Evolutionary conservation across 2,329 filamentous ascomycete genomes (phyloP).

Genomic region (Exserohilum turcica): DNA sequence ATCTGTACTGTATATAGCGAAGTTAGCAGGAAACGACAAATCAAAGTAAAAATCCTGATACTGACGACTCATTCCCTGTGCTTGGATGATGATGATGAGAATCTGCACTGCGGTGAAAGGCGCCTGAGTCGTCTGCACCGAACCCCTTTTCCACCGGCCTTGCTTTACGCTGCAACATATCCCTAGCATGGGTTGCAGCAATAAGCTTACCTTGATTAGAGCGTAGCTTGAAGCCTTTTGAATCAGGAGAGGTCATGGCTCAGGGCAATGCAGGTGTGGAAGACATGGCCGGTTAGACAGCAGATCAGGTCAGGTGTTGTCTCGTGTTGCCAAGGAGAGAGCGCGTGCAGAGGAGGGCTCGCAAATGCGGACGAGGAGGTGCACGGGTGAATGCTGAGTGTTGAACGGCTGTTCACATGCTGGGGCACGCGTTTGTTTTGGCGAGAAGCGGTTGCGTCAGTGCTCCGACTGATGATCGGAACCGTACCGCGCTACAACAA

Average conservation of each 20-base stretch:
- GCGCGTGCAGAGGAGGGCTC: background rate
- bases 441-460: conserved; percentile 39
- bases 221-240: background rate
- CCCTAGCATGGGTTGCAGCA: background rate
- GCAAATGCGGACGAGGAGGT: background rate
- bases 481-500: conserved; percentile 17
- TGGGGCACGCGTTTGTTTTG: conserved; percentile 25
- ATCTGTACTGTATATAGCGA: conserved; percentile 19
- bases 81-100: background rate
- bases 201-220: background rate
- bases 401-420: conserved; percentile 21
- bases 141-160: too few relatives aligned
- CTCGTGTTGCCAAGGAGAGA: background rate
- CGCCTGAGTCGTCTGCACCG: too few relatives aligned
- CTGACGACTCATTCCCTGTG: background rate
- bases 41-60: conserved; percentile 15
- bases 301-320: background rate
- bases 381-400: background rate
- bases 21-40: conserved; percentile 8
- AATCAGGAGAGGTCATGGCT: conserved; percentile 1
- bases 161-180: too few relatives aligned
- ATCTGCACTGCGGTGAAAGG: background rate
- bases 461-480: conserved; percentile 25
- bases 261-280: background rate
- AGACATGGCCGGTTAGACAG: background rate